Conservation (phyloP, 768 basidiomycete species). For the Boletus rubropictus region DNA sequence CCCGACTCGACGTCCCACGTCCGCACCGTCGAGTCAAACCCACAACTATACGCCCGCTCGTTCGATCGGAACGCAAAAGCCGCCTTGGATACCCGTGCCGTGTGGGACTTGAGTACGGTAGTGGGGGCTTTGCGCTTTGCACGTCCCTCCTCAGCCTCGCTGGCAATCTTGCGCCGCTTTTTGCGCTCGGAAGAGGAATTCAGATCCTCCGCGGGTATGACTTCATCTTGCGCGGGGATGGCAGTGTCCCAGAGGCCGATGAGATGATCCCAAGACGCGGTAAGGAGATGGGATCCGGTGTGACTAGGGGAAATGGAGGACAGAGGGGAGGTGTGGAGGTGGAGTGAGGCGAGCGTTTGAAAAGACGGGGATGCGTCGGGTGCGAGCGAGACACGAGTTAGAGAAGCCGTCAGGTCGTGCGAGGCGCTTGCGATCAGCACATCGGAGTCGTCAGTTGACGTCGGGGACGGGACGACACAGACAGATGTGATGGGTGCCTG, state of each 20-base stretch:
- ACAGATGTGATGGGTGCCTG: slow-evolving; percentile 63
- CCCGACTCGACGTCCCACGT: slow-evolving; percentile 83
- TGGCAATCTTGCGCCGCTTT: slow-evolving; percentile 55
- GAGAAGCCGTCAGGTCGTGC: slow-evolving; percentile 69
- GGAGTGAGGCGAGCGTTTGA: slow-evolving; percentile 52
- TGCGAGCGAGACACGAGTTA: slow-evolving; percentile 33
- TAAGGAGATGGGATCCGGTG: slow-evolving; percentile 62
- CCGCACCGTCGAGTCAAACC: slow-evolving; percentile 86
- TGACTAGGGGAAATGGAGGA: slow-evolving; percentile 59
- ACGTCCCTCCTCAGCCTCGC: slow-evolving; percentile 25
- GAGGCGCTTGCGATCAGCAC: slow-evolving; percentile 61
- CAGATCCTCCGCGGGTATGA: slow-evolving; percentile 24
- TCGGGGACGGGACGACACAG: slow-evolving; percentile 42
- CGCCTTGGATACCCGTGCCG: slow-evolving; percentile 71
- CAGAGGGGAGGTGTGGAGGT: slow-evolving; percentile 70
- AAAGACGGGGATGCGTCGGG: slow-evolving; percentile 5
- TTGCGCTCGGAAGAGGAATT: slow-evolving; percentile 33
- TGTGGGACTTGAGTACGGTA: slow-evolving; percentile 76
- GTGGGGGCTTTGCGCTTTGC: slow-evolving; percentile 62
- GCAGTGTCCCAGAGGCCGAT: slow-evolving; percentile 76
- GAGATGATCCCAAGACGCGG: slow-evolving; percentile 82
- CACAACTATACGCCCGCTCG: slow-evolving; percentile 30
- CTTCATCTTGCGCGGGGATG: slow-evolving; percentile 60
- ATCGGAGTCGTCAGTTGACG: slow-evolving; percentile 26
- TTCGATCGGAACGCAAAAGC: slow-evolving; percentile 43